Evolutionary conservation across 371 early-diverging fungal genomes (phyloP), one percentile per base, ranked within the genome.

Genomic region (Mortierella sp.): DNA sequence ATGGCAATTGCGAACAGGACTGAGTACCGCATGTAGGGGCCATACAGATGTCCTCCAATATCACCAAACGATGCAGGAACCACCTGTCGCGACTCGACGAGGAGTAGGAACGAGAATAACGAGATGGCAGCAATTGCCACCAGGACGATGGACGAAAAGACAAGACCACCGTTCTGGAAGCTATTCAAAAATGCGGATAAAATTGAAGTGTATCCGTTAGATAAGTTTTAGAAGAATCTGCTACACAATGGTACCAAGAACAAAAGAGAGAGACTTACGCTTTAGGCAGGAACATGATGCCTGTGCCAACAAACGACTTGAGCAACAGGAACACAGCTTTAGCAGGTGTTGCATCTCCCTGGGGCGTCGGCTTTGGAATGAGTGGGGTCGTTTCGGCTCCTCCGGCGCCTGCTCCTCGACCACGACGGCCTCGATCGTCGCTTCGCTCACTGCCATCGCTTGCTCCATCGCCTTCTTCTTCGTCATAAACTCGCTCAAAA

Each of bases 291-390:
- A 96, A 94, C 88, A 96, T 89, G 64, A 96, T 92, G 25, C 95
- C 95, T 11, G 94, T 96, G 7, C 94, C 95, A 30, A 96, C 92
- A 86, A 96, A 96, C 1, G 94, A 93, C 80, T 96, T 96, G 61
- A 94, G 81, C 16, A 94, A 74, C 75, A 95, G 81, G 74, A 95
- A 95, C 70, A 94, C 93, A 28, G 94, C 93, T 79, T 94, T 95
- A 45, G 89, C 89, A 7, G 91, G 88, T 1, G 94, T 91, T 0
- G 90, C 89, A 30, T 91, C 92, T 29, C 92, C 93, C 57, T 90
- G 91, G 29, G 90, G 74, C 2, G 85, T 68, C 45, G 84, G 84
- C 61, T 88, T 84, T 26, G 88, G 84, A 51, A 89, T 70, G 48
- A 91, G 71, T 14, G 92, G 92, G 62, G 87, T 84, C 4, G 80